Percentiles rank a stretch among this genome's conserved stretches.
Evolutionary conservation across 306 rosid species (phyloP).

Genomic region (Cyclanthera cordifolia): DNA sequence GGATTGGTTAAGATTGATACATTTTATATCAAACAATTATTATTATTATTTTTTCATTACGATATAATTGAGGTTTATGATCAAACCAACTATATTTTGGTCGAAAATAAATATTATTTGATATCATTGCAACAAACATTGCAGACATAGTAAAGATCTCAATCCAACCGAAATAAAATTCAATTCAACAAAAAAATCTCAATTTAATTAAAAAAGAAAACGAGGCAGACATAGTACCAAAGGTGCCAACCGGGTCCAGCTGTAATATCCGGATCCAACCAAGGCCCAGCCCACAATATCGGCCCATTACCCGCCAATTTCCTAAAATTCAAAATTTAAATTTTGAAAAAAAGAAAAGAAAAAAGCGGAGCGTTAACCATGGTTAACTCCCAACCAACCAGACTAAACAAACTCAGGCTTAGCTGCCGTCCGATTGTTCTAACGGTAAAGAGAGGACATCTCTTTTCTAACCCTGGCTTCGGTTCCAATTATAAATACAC

Average conservation of each 20-base stretch:
- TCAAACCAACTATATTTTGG: too few relatives aligned
- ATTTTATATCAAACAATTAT: too few relatives aligned
- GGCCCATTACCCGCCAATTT: conserved; percentile 9
- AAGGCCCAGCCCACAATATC: neutral
- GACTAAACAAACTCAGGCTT: conserved; percentile 9
- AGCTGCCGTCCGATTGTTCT: conserved; percentile 12
- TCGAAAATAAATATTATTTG: too few relatives aligned
- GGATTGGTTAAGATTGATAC: too few relatives aligned
- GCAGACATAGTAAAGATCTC: too few relatives aligned
- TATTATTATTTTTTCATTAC: too few relatives aligned
- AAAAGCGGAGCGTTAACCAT: conserved; percentile 9
- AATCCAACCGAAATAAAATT: too few relatives aligned
- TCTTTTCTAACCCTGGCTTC: neutral
- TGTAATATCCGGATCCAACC: neutral
- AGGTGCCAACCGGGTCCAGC: conserved; percentile 5
- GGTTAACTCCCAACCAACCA: conserved; percentile 7
- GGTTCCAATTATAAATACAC: conserved; percentile 1
- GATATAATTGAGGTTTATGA: too few relatives aligned
- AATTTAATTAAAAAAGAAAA: neutral
- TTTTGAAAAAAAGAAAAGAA: neutral
- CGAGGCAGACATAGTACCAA: neutral
- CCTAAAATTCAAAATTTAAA: neutral
- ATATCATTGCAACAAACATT: too few relatives aligned
- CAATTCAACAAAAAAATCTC: too few relatives aligned
- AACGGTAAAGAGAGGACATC: neutral